Conservation (phyloP, 495 filamentous ascomycete species). For the Penicillium arizonense region DNA sequence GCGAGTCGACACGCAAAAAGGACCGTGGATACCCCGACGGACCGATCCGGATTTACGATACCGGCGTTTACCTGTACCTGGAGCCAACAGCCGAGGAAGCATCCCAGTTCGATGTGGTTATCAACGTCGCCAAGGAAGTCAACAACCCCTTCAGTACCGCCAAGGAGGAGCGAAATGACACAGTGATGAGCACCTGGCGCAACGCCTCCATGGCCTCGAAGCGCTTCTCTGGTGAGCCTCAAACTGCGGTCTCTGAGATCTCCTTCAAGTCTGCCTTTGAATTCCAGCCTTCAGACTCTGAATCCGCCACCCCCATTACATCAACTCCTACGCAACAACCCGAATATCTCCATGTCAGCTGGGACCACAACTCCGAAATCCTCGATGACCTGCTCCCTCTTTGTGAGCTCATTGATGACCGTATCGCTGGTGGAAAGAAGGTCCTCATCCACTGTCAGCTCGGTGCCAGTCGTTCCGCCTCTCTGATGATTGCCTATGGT, state of each 20-base stretch:
- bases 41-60: conserved; percentile 86
- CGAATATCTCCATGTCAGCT: conserved; percentile 93
- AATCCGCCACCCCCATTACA: conserved; percentile 56
- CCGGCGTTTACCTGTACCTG: conserved; percentile 88
- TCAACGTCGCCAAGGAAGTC: conserved; percentile 96
- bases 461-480: conserved; percentile 94
- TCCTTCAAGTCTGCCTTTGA: conserved; percentile 77
- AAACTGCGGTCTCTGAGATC: conserved; percentile 65
- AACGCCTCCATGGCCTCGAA: conserved; percentile 34
- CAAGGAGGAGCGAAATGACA: conserved; percentile 30
- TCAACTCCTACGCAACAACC: conserved; percentile 51
- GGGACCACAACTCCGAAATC: conserved; percentile 98
- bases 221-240: conserved; percentile 56
- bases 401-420: conserved; percentile 84
- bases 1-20: conserved; percentile 58
- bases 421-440: conserved; percentile 75
- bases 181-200: conserved; percentile 43
- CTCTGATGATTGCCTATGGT: conserved; percentile 93
- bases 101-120: conserved; percentile 81
- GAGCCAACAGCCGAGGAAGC: conserved; percentile 89
- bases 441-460: conserved; percentile 95
- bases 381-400: conserved; percentile 77
- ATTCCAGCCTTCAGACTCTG: conserved; percentile 26
- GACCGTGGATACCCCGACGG: conserved; percentile 89
- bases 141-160: conserved; percentile 70